Evolutionary conservation across 1,284 basidiomycete species (phyloP).

Genomic region (Leccinum solheimii): DNA sequence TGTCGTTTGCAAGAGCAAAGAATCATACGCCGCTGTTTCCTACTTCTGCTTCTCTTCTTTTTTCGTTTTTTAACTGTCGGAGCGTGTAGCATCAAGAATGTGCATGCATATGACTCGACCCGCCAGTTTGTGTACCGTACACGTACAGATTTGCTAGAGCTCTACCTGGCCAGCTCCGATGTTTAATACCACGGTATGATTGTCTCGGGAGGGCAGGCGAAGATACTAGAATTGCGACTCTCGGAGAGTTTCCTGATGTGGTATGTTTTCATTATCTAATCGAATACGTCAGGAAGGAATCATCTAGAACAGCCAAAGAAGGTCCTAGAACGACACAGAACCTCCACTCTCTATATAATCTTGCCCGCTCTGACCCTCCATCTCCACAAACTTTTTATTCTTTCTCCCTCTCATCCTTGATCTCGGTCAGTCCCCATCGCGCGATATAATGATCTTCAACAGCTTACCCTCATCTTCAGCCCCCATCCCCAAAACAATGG

Average conservation of each 20-base stretch:
- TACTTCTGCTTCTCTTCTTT: conserved; percentile 8
- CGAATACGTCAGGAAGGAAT: conserved; percentile 34
- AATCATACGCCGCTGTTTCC: conserved; percentile 17
- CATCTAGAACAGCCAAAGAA: conserved; percentile 39
- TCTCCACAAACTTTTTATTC: conserved; percentile 18
- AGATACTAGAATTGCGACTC: conserved; percentile 2
- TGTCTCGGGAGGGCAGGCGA: conserved; percentile 2
- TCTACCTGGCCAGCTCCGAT: conserved; percentile 17
- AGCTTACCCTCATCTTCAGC: conserved; percentile 2
- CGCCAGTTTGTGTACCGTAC: conserved; percentile 24
- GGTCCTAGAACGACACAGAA: conserved; percentile 41
- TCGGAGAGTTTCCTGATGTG: not conserved
- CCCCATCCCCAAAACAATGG: conserved; percentile 34
- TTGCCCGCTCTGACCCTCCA: not conserved
- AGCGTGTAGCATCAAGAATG: conserved; percentile 28
- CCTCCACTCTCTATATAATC: conserved; percentile 36
- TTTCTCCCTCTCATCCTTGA: conserved; percentile 17
- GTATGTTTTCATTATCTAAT: conserved; percentile 34
- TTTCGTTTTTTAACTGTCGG: conserved; percentile 5
- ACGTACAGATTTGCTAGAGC: conserved; percentile 30
- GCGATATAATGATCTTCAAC: not conserved
- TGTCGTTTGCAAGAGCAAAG: conserved; percentile 18
- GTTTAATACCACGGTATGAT: conserved; percentile 19
- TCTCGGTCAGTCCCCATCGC: conserved; percentile 19
- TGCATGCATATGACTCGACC: conserved; percentile 32